These are phyloP conservation scores for Acacia acuminata DNA, from an alignment of 306 rosid species.

Conservation along the genomic window DNA sequence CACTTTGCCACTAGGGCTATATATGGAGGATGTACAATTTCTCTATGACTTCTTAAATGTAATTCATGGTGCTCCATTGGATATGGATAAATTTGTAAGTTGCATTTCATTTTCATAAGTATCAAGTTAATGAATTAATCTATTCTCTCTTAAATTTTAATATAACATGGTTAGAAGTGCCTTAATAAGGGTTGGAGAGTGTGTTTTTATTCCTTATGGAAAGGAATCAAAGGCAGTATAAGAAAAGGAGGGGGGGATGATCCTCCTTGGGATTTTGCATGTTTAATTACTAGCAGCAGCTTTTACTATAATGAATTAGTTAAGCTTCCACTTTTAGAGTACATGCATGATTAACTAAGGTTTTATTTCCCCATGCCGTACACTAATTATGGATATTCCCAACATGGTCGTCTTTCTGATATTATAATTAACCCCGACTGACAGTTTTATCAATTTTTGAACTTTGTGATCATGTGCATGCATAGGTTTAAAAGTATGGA, in stretches of 20 bases:
- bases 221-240: no score
- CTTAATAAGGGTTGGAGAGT: no score
- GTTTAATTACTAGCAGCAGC: not conserved
- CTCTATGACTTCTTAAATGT: no score
- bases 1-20: no score
- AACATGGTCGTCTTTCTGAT: conserved; percentile 4
- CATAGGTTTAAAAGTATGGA: not conserved
- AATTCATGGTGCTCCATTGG: no score
- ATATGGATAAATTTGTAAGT: no score
- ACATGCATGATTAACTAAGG: not conserved
- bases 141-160: no score
- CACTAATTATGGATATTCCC: not conserved
- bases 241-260: not conserved
- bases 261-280: conserved; percentile 9
- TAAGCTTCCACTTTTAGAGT: not conserved
- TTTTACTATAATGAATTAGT: not conserved
- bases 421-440: not conserved
- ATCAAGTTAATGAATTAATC: no score
- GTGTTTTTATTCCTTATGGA: no score
- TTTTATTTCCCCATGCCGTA: not conserved
- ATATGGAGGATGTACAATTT: no score
- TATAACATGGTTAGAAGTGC: no score
- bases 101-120: no score
- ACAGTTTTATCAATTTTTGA: conserved; percentile 1
- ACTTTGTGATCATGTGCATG: conserved; percentile 2